phyloP scores from a whole-genome alignment of 441 rosid species.

The Rhodomyrtus psidioides region DNA sequence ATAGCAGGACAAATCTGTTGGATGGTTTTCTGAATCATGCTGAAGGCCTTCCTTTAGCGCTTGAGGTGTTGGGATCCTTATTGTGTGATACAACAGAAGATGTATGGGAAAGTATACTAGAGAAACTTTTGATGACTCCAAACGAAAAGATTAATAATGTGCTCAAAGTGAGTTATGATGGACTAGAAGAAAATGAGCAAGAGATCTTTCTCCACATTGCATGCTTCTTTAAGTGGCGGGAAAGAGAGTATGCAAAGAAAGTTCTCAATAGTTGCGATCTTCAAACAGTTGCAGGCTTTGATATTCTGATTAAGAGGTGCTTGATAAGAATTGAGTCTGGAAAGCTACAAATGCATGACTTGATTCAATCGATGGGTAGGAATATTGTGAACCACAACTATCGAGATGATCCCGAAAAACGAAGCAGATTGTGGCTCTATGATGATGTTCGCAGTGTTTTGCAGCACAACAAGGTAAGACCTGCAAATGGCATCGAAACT shows the following conservation, averaged over 20 bases:
- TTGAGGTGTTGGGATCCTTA: not conserved
- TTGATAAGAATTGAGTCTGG: not conserved
- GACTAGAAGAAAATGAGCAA: not conserved
- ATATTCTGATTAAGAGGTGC: not conserved
- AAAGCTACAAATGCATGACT: not conserved
- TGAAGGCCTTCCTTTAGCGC: not conserved
- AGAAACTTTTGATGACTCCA: rapidly evolving
- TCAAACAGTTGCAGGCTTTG: rapidly evolving
- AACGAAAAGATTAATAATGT: not conserved
- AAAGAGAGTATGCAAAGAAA: rapidly evolving
- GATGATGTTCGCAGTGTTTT: no score
- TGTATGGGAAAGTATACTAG: not conserved
- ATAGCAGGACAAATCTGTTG: rapidly evolving
- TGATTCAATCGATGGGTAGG: not conserved
- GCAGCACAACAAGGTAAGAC: no score
- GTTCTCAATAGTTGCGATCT: rapidly evolving
- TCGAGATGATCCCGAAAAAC: no score
- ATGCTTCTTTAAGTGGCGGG: rapidly evolving
- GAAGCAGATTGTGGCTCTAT: no score
- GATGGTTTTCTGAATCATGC: rapidly evolving
- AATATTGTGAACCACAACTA: not conserved
- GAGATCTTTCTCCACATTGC: not conserved
- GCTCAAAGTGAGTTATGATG: not conserved
- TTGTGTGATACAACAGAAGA: not conserved
- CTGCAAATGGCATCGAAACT: no score